These are phyloP conservation scores for Inosperma sp. DNA, from an alignment of 768 basidiomycete genomes.

Conservation along the genomic window DNA sequence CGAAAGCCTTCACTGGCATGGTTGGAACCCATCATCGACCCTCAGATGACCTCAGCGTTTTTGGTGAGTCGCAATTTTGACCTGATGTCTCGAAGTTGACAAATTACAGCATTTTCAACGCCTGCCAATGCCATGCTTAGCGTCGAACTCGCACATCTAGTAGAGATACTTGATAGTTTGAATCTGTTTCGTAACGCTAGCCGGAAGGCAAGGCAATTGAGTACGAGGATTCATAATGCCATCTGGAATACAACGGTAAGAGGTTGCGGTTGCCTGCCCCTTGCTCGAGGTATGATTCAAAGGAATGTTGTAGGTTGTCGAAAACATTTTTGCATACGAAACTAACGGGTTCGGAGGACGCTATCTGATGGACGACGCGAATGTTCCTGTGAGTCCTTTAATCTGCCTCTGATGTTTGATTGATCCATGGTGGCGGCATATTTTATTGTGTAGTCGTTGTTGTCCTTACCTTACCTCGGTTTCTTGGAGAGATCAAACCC, in stretches of 20 bases:
- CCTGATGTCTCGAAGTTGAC: not conserved
- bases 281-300: not conserved
- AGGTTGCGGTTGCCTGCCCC: not conserved
- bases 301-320: constrained; percentile 41
- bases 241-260: constrained; percentile 60
- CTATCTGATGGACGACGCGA: constrained; percentile 84
- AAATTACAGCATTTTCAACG: constrained; percentile 57
- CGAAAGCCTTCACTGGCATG: constrained; percentile 67
- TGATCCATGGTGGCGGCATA: not conserved
- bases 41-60: constrained; percentile 68
- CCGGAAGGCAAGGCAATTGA: constrained; percentile 51
- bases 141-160: constrained; percentile 62
- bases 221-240: constrained; percentile 51
- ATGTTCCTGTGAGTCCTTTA: constrained; percentile 59
- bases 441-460: constrained; percentile 50
- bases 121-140: constrained; percentile 82
- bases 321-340: constrained; percentile 73
- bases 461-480: constrained; percentile 75
- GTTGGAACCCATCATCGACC: constrained; percentile 76
- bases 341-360: constrained; percentile 68
- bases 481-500: constrained; percentile 60
- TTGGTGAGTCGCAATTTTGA: constrained; percentile 37
- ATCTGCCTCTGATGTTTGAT: not conserved
- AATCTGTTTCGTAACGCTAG: constrained; percentile 49
- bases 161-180: constrained; percentile 50